Evolutionary conservation across 768 basidiomycete genomes (phyloP), one percentile per base, ranked within the genome.

Genomic region (Pholiota microspora): DNA sequence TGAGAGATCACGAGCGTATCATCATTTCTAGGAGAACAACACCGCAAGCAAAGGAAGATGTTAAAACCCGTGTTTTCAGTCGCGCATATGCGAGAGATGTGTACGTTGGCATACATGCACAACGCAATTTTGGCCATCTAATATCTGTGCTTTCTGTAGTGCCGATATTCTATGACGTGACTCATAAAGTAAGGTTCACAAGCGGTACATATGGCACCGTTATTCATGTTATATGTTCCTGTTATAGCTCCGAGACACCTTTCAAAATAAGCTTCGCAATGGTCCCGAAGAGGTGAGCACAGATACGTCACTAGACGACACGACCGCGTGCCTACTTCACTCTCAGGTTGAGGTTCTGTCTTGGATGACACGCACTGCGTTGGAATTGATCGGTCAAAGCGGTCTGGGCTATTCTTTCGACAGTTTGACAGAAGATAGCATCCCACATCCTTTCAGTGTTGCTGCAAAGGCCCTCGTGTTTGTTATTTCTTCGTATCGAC

Each of bases 321-420:
- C n/a, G n/a, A n/a, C n/a, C n/a, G n/a, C n/a, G n/a, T n/a, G n/a
- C n/a, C n/a, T n/a, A n/a, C n/a, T n/a, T n/a, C n/a, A n/a, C n/a
- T n/a, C n/a, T n/a, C n/a, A 74, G 70, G 57, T 76, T 35, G 73
- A 76, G 49, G 32, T 72, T 7, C 45, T 65, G 9, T 50, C 62
- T 10, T 76, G 75, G 73, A 67, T 71, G 63, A 57, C 72, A 15
- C 70, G 78, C 12, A 70, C 73, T 12, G 75, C 79, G 12, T 67
- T 80, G n/a, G 78, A 81, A 49, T 65, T 79, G 40, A 72, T 82
- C 32, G 77, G 76, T 6, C 76, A 77, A 63, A 74, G 73, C 25
- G 77, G 78, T 0, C 63, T 81, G 13, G 75, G 75, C 10, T 67
- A 69, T 46, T 73, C 71, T 7, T 76, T 76, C 35, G 74, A 76